phyloP scores from a whole-genome alignment of 2,329 filamentous ascomycete species.

The Ceratocystis papillata region DNA sequence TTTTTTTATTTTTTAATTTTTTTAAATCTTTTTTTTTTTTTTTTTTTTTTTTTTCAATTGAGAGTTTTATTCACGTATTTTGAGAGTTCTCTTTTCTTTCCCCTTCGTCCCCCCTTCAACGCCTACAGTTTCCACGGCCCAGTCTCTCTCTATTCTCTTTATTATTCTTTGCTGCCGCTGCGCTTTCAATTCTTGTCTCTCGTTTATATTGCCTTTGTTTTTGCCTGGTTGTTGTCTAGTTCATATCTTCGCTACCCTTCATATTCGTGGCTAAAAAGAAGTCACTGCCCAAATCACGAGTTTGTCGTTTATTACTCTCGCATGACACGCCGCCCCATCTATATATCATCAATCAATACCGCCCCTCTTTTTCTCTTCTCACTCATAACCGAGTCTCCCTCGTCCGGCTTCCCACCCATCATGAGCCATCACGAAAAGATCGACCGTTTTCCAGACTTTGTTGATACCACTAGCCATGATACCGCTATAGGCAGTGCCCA shows the following conservation, averaged over 20 bases:
- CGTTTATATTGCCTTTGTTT: background rate
- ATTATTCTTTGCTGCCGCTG: background rate
- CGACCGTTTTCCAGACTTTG: constrained; percentile 49
- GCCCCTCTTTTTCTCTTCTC: constrained; percentile 3
- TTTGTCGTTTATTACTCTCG: too few relatives aligned
- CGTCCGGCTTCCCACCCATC: background rate
- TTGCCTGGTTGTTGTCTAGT: background rate
- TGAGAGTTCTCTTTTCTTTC: background rate
- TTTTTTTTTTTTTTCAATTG: constrained; percentile 6
- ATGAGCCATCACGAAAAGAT: constrained; percentile 30
- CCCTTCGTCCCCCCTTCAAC: background rate
- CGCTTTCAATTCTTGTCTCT: constrained; percentile 11
- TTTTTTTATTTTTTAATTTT: too few relatives aligned
- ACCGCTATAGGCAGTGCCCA: constrained; percentile 19
- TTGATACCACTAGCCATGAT: constrained; percentile 32
- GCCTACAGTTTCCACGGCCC: background rate
- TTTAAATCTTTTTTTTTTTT: background rate
- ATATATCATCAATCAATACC: too few relatives aligned
- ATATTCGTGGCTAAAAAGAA: too few relatives aligned
- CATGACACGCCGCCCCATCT: too few relatives aligned
- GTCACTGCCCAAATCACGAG: too few relatives aligned
- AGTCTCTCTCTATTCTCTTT: background rate
- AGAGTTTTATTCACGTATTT: constrained; percentile 3
- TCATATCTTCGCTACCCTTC: too few relatives aligned
- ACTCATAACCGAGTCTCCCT: background rate